Evolutionary conservation across 78 protist species (phyloP).

Genomic region (Dictyostelium purpureum): DNA sequence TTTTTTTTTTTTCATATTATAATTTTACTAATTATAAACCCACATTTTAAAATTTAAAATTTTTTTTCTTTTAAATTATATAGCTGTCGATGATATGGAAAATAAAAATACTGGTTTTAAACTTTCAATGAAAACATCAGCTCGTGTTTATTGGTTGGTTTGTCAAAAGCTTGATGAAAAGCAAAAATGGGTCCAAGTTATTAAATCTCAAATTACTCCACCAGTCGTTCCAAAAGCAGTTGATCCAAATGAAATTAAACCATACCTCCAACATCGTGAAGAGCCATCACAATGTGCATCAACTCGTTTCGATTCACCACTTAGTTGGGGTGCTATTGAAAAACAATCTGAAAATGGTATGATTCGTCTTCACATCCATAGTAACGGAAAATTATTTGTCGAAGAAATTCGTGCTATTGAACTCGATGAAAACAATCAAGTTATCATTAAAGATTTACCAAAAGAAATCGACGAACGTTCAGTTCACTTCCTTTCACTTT

Average conservation of each 20-base stretch:
- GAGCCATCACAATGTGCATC: conserved; percentile 43
- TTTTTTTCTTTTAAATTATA: too few relatives aligned
- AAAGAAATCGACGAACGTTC: conserved; percentile 18
- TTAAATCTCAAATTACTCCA: conserved; percentile 15
- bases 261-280: conserved; percentile 57
- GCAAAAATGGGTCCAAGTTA: conserved; percentile 1
- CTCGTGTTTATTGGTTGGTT: conserved; percentile 53
- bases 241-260: conserved; percentile 52
- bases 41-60: too few relatives aligned
- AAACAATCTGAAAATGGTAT: background rate
- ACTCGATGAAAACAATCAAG: background rate
- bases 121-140: conserved; percentile 58
- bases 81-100: conserved; percentile 29
- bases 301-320: conserved; percentile 42
- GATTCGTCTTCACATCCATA: conserved; percentile 37
- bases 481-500: conserved; percentile 27
- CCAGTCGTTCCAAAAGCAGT: conserved; percentile 55
- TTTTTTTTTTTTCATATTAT: too few relatives aligned
- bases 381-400: conserved; percentile 3
- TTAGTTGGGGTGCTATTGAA: conserved; percentile 41
- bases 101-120: conserved; percentile 47
- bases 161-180: conserved; percentile 24
- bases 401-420: conserved; percentile 37
- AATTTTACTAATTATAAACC: too few relatives aligned
- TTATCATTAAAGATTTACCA: conserved; percentile 38